Base-by-base conservation (phyloP, 306 rosid species). In the Neltuma alba region DNA sequence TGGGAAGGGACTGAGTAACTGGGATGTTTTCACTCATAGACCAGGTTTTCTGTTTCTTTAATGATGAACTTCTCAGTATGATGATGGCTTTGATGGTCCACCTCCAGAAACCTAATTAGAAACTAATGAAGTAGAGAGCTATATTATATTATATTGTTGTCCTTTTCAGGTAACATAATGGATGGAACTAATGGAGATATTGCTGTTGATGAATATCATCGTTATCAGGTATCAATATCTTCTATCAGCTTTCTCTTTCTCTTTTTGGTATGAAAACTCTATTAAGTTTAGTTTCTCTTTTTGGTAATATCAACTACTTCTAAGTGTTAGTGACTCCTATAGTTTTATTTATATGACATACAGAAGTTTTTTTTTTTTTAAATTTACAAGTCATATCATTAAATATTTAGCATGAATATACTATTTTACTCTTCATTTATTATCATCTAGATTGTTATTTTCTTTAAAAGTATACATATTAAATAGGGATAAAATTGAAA, bases 141-240 rank as follows among this genome's bases (percentile, higher is more conserved):
- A n/a, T n/a, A n/a, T n/a, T n/a, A n/a, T n/a, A n/a, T 3, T 2
- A 33, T 33, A 23, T 52, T 52, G 9, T 11, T 37, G 3, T 4
- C 3, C 0, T 9, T 45, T 70, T 60, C 75, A 91, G 97, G 93
- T 13, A 87, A 64, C 8, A 85, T 89, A 52, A 28, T 76, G n/a
- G 93, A 89, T 77, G 93, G 92, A 76, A 87, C 70, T 27, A 93
- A 73, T 28, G 97, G 97, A 70, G 98, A 93, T 48, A 60, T 88
- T 54, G 91, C 97, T 60, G 90, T 72, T 72, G 98, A 91, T 89
- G 92, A 93, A 6, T 93, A 91, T 77, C 97, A 93, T 79, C 94
- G 82, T 2, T 93, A 86, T 81, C 81, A 23, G 85, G 98, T 93
- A 47, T 4, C 9, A 40, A 7, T n/a, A n/a, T n/a, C n/a, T n/a